A percentile compares a stretch with the other conserved stretches of the same genome.
These are phyloP conservation scores for Ascosphaera acerosa DNA, from an alignment of 2,329 filamentous ascomycete genomes.

Conservation along the genomic window DNA sequence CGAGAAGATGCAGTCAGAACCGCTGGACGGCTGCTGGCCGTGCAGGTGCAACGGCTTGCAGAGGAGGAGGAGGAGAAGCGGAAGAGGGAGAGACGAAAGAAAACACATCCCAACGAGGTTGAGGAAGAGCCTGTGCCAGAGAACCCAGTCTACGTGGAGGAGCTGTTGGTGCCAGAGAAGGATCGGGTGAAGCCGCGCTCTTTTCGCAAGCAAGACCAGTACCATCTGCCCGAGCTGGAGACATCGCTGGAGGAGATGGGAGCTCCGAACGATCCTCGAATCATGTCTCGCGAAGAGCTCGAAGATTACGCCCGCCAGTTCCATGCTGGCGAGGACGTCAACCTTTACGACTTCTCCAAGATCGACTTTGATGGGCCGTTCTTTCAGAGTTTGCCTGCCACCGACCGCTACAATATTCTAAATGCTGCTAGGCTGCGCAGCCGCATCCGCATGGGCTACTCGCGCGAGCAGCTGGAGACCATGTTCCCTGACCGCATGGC, in stretches of 20 bases:
- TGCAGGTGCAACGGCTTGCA: conserved; percentile 78
- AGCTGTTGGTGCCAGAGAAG: conserved; percentile 52
- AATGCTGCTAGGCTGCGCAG: conserved; percentile 80
- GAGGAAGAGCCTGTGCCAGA: conserved; percentile 44
- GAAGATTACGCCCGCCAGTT: conserved; percentile 89
- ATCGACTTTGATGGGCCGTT: conserved; percentile 95
- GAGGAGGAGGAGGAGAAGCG: conserved; percentile 59
- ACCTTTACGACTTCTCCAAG: conserved; percentile 84
- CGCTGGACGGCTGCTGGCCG: conserved; percentile 68
- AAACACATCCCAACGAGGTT: conserved; percentile 15
- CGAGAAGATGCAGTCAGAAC: conserved; percentile 82
- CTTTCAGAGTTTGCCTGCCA: conserved; percentile 69
- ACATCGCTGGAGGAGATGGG: conserved; percentile 63
- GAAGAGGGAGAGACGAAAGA: conserved; percentile 18
- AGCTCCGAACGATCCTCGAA: conserved; percentile 68
- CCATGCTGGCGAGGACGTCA: conserved; percentile 69
- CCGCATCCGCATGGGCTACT: conserved; percentile 79
- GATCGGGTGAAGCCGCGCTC: conserved; percentile 49
- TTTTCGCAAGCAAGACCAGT: conserved; percentile 82
- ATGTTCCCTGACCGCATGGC: conserved; percentile 98
- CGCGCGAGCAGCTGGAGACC: conserved; percentile 77
- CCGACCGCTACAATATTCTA: conserved; percentile 88
- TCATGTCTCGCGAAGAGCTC: conserved; percentile 87
- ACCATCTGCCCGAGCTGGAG: conserved; percentile 74
- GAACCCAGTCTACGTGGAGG: conserved; percentile 71